Base-by-base conservation (phyloP, 768 basidiomycete species). In the Chalciporus chontae region DNA sequence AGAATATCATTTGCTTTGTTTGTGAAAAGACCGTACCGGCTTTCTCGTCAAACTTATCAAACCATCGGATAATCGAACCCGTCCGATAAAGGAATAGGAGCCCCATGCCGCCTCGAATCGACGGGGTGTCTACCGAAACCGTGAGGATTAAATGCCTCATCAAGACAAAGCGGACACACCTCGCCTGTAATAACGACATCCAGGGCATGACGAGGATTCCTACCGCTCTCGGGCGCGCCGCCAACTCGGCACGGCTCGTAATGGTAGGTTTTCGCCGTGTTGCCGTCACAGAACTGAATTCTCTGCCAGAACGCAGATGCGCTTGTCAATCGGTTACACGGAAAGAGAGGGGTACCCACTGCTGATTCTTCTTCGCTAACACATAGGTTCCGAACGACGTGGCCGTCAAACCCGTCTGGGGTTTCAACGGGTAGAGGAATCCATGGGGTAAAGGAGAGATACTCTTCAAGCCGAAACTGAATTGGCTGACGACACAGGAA, bases 51-150 rank as follows among this genome's bases (percentile, higher is more conserved):
- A 69, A 42, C 73, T 71, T 53, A 90, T 76, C 57, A 73, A 65
- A 15, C 86, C 87, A 61, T 85, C 80, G 34, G 71, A 70, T 23
- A 69, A 52, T 29, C 77, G 71, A 40, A 87, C 73, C 21, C 78
- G 70, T 43, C 87, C 87, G 10, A 72, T 70, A 59, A 83, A 80
- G 50, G 64, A 74, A 64, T 78, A 87, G 10, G 79, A 78, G 5
- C 81, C 84, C 85, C 87, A 90, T 8, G 82, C 81, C 34, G 71
- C 69, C 51, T 81, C 80, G 47, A 81, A 78, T 41, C 73, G 72
- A 41, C 58, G 66, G 40, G 75, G 68, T 2, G 83, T 85, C 83
- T 85, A 51, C 23, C 39, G 40, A 26, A 15, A 51, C 26, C 60
- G 68, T 67, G 57, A 69, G 61, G 37, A 53, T 26, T 34, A 39